These are phyloP conservation scores for Barnettozyma californica DNA, from an alignment of 805 yeast species.

Conservation along the genomic window DNA sequence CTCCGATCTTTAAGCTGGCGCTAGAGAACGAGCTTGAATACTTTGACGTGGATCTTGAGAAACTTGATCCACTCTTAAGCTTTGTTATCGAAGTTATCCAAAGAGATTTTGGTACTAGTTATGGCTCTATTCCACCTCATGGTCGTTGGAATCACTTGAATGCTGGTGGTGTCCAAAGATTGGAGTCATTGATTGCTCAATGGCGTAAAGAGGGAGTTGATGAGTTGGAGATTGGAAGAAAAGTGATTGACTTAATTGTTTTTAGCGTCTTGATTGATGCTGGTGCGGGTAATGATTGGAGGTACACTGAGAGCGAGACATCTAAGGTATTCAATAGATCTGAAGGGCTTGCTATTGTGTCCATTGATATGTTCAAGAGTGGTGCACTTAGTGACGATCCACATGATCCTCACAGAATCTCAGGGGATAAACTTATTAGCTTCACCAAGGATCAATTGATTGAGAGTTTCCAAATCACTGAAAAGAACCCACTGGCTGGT, in stretches of 20 bases:
- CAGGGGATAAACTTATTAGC: constrained; percentile 34
- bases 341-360: constrained; percentile 63
- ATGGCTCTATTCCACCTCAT: constrained; percentile 51
- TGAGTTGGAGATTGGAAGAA: constrained; percentile 43
- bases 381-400: constrained; percentile 40
- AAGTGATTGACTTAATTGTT: constrained; percentile 51
- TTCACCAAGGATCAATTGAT: constrained; percentile 34
- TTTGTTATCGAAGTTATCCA: constrained; percentile 38
- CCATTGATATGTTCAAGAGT: constrained; percentile 45
- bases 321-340: constrained; percentile 37
- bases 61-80: constrained; percentile 38
- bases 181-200: constrained; percentile 35
- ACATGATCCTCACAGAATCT: constrained; percentile 36
- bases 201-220: constrained; percentile 32
- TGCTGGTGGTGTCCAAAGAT: constrained; percentile 41
- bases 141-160: constrained; percentile 67
- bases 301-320: constrained; percentile 34
- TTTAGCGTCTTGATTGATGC: constrained; percentile 62
- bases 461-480: constrained; percentile 43
- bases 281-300: constrained; percentile 63
- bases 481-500: constrained; percentile 46
- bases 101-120: constrained; percentile 40
- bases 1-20: constrained; percentile 38
- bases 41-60: constrained; percentile 40
- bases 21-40: constrained; percentile 33